phyloP scores from a whole-genome alignment of 768 basidiomycete genomes.

The Amanita thiersii region DNA sequence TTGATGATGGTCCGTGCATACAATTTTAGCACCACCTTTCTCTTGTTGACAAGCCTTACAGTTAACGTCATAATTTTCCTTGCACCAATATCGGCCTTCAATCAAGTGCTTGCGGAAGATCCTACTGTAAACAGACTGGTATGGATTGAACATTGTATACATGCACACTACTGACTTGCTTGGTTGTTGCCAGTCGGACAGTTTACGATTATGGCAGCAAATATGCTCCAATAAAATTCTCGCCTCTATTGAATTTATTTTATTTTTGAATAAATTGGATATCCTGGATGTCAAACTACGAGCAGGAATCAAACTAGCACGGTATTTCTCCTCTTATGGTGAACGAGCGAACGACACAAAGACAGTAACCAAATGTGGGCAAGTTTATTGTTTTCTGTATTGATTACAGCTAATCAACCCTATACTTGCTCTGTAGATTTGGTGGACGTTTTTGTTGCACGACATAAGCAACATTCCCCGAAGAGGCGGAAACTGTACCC shows the following conservation, averaged over 20 bases:
- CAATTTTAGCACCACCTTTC: neutral
- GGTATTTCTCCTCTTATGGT: slow-evolving; percentile 47
- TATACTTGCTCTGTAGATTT: slow-evolving; percentile 45
- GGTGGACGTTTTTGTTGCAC: slow-evolving; percentile 37
- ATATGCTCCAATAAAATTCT: slow-evolving; percentile 54
- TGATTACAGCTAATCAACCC: neutral
- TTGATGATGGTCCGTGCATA: slow-evolving; percentile 46
- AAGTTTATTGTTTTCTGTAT: slow-evolving; percentile 3
- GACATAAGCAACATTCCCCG: slow-evolving; percentile 43
- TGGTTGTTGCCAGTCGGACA: slow-evolving; percentile 23
- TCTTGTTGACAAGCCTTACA: slow-evolving; percentile 13
- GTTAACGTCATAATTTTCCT: slow-evolving; percentile 63
- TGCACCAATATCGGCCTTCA: slow-evolving; percentile 57
- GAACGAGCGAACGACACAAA: slow-evolving; percentile 44
- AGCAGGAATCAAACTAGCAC: slow-evolving; percentile 42
- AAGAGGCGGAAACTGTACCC: slow-evolving; percentile 39
- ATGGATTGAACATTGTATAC: slow-evolving; percentile 12
- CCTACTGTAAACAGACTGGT: slow-evolving; percentile 52
- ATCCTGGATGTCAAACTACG: slow-evolving; percentile 47
- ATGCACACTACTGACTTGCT: slow-evolving; percentile 22
- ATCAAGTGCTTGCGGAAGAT: slow-evolving; percentile 56
- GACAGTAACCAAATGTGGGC: slow-evolving; percentile 45
- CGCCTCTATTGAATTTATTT: slow-evolving; percentile 41
- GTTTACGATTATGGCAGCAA: slow-evolving; percentile 49
- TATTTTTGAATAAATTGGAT: slow-evolving; percentile 60